Evolutionary conservation across 352 stramenopile species (phyloP), one percentile per base, ranked within the genome.

Genomic region (Phytopythium boreale): DNA sequence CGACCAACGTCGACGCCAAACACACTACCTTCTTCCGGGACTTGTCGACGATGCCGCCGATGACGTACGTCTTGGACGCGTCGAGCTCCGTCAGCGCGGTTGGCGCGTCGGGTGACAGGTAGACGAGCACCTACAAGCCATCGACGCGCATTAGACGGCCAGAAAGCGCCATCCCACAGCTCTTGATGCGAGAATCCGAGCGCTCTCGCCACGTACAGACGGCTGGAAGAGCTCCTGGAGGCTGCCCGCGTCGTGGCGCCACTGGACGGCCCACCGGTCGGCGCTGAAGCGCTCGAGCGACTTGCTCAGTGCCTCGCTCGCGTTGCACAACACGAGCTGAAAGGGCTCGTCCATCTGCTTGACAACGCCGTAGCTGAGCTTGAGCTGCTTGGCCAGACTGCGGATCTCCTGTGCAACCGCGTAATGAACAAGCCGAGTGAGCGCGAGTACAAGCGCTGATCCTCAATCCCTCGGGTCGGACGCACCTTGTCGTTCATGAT

Each of bases 11-110:
- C 15, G 29, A 22, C n/a, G 29, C n/a, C 29, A 59, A 47, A 43
- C 17, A 44, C 44, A 57, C 46, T 5, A 83, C 75, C 58, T 92
- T 92, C 55, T 88, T 87, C 10, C 82, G 72, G 1, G 81, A 90
- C 63, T 89, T 89, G 69, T 93, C 85, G 26, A 93, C 82, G 56
- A 93, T 92, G 60, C 85, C 82, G 11, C 84, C 85, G 52, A 93
- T 91, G 46, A 93, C 81, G 53, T 93, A 93, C 57, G 82, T 87
- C 66, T 91, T 93, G 36, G 56, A 75, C 0, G 68, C 47, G 14
- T 93, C 85, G 44, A 92, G 74, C 55, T 72, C 75, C 19, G 70
- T 50, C 6, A 93, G 70, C 14, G 90, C 72, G 65, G 86, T 90
- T 2, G 79, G 70, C 17, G 85, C 88, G 66, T 93, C 85, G 0